These are phyloP conservation scores for Sungouiozyma ichnusensis DNA, from an alignment of 805 yeast genomes.

Conservation along the genomic window DNA sequence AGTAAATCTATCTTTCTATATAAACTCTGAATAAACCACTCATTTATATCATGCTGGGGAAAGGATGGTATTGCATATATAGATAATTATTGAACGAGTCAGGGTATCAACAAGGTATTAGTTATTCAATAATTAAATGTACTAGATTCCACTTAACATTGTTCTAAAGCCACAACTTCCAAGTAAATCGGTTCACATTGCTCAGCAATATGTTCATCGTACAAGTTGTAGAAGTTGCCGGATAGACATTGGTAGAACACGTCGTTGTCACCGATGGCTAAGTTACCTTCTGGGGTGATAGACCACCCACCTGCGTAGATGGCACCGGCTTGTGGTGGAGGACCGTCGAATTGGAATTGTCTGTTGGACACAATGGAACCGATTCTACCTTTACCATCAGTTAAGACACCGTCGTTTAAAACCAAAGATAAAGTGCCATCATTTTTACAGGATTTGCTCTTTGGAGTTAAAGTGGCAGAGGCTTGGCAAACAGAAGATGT, in stretches of 20 bases:
- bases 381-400: conserved; percentile 46
- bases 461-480: conserved; percentile 12
- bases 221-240: conserved; percentile 59
- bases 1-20: no score
- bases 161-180: conserved; percentile 38
- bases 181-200: conserved; percentile 50
- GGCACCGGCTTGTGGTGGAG: conserved; percentile 63
- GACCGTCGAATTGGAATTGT: conserved; percentile 68
- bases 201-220: conserved; percentile 42
- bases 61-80: no score
- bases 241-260: conserved; percentile 57
- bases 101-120: no score
- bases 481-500: conserved; percentile 21
- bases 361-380: conserved; percentile 63
- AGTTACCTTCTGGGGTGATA: conserved; percentile 39
- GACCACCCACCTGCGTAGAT: conserved; percentile 54
- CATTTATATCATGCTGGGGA: no score
- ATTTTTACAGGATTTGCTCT: conserved; percentile 29
- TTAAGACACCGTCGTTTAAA: conserved; percentile 38
- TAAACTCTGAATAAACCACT: no score
- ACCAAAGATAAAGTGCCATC: conserved; percentile 40
- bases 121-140: not conserved
- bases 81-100: no score
- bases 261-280: conserved; percentile 47
- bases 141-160: conserved; percentile 15